Evolutionary conservation across 345 rosid genomes (phyloP).

Genomic region (Euphorbia pulcherrima): DNA sequence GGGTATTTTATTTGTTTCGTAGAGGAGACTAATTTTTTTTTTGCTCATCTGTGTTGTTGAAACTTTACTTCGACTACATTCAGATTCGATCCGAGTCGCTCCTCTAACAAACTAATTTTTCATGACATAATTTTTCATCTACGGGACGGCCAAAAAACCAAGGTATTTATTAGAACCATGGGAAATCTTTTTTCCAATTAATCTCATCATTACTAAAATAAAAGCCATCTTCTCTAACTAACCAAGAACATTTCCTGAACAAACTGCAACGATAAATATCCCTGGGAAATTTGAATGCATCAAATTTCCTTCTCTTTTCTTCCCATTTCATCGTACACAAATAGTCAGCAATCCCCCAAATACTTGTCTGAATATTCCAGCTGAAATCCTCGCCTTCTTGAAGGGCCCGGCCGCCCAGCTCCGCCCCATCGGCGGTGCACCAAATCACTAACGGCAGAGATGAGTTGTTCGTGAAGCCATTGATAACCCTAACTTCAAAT

Average conservation of each 20-base stretch:
- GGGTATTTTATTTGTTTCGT: too few species aligned
- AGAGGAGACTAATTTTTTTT: too few species aligned
- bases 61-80: too few species aligned
- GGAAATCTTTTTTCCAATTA: slow-evolving; percentile 75
- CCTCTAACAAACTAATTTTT: too few species aligned
- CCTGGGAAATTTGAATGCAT: slow-evolving; percentile 56
- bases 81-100: too few species aligned
- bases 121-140: too few species aligned
- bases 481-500: slow-evolving; percentile 75
- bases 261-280: slow-evolving; percentile 56
- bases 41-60: too few species aligned
- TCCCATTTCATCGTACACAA: slow-evolving; percentile 84
- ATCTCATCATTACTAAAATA: slow-evolving; percentile 81
- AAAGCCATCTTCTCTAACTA: slow-evolving; percentile 80
- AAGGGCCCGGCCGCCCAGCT: slow-evolving; percentile 90
- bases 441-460: slow-evolving; percentile 80
- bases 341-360: slow-evolving; percentile 43
- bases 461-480: slow-evolving; percentile 78
- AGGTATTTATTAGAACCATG: slow-evolving; percentile 37
- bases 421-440: slow-evolving; percentile 60
- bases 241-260: slow-evolving; percentile 74
- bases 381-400: slow-evolving; percentile 85
- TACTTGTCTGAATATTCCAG: slow-evolving; percentile 52
- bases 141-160: background rate
- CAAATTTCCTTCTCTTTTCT: slow-evolving; percentile 43